Conservation (phyloP, 208 protist genomes). For the Blechomonas ayalai region DNA sequence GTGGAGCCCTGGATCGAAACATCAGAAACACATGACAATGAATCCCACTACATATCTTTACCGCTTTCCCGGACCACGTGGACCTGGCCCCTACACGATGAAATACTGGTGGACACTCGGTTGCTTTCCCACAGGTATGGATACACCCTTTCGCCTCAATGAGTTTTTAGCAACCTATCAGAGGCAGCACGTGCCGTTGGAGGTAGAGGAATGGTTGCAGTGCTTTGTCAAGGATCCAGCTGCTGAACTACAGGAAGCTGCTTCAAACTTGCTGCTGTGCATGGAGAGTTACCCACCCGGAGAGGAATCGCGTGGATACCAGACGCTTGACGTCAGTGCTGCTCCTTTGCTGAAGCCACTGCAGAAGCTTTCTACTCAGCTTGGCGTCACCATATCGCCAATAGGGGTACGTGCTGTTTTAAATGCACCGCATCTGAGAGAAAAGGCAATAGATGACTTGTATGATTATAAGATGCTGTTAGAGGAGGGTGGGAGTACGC, state of each 20-base stretch:
- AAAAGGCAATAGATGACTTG: constrained; percentile 61
- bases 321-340: constrained; percentile 15
- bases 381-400: constrained; percentile 50
- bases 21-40: constrained; percentile 86
- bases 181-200: constrained; percentile 75
- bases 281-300: constrained; percentile 27
- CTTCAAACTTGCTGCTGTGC: constrained; percentile 25
- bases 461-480: constrained; percentile 65
- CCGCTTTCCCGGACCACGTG: constrained; percentile 65
- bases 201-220: constrained; percentile 83
- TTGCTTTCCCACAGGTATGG: constrained; percentile 79
- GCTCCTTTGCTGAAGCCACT: constrained; percentile 30
- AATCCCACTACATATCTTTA: constrained; percentile 81
- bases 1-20: constrained; percentile 78
- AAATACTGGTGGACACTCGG: constrained; percentile 90
- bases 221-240: constrained; percentile 67
- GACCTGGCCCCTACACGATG: constrained; percentile 84
- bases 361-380: constrained; percentile 37
- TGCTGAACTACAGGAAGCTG: constrained; percentile 33
- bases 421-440: constrained; percentile 21
- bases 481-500: constrained; percentile 49
- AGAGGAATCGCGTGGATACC: constrained; percentile 41
- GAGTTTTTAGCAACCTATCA: constrained; percentile 81
- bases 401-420: constrained; percentile 49
- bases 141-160: constrained; percentile 66